phyloP scores from a whole-genome alignment of 768 basidiomycete genomes.

The Rhizopogon vinicolor region DNA sequence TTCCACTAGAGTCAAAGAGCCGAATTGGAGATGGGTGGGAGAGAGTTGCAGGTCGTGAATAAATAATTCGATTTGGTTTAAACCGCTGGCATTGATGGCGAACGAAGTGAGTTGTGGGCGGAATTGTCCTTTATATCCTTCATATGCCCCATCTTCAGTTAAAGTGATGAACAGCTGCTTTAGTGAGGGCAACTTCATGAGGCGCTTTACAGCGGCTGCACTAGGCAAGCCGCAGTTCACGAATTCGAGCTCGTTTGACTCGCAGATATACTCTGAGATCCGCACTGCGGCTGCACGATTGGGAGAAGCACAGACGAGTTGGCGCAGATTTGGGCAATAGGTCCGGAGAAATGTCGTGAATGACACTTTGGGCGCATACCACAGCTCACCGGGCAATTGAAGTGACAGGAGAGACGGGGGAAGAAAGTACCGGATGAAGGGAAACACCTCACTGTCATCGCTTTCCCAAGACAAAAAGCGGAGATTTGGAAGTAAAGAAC shows the following conservation, averaged over 20 bases:
- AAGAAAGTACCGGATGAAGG: slow-evolving; percentile 1
- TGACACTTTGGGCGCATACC: slow-evolving; percentile 1
- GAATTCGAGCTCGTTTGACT: not conserved
- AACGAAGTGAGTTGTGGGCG: not conserved
- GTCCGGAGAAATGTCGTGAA: slow-evolving; percentile 4
- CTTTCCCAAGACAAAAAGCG: not conserved
- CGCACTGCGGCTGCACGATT: not conserved
- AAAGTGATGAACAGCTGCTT: not conserved
- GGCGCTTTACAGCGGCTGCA: slow-evolving; percentile 1
- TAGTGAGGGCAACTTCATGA: not conserved
- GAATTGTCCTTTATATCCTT: not conserved
- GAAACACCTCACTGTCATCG: not conserved
- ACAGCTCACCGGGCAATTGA: not conserved
- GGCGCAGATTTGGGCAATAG: not conserved
- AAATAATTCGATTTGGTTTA: not conserved
- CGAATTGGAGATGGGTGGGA: not conserved
- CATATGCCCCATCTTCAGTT: not conserved
- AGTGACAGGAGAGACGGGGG: not conserved
- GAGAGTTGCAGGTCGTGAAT: slow-evolving; percentile 1
- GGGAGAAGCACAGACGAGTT: not conserved
- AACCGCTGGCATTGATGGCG: not conserved
- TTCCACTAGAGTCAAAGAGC: not conserved
- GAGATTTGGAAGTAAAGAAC: slow-evolving; percentile 2
- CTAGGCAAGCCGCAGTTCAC: not conserved
- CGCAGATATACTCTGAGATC: slow-evolving; percentile 1